Evolutionary conservation across 2,329 filamentous ascomycete species (phyloP).

Genomic region (Cytospora mali): DNA sequence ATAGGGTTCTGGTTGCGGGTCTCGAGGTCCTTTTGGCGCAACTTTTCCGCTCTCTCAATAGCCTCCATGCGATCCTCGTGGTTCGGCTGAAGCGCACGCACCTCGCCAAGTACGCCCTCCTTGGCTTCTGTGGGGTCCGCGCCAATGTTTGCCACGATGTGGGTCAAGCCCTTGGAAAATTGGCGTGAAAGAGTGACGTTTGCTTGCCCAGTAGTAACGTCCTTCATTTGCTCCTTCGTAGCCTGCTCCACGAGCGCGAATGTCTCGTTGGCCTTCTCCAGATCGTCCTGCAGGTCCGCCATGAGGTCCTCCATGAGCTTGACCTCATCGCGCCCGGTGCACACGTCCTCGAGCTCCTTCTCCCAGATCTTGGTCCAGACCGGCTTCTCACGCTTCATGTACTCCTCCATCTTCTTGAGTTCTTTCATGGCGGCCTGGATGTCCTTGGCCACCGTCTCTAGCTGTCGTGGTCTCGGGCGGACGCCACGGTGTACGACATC

Average conservation of each 20-base stretch:
- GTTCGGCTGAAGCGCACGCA: conserved; percentile 89
- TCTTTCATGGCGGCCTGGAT: conserved; percentile 80
- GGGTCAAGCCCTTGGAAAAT: conserved; percentile 59
- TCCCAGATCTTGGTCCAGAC: conserved; percentile 99
- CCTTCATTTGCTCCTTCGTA: conserved; percentile 95
- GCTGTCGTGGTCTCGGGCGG: conserved; percentile 83
- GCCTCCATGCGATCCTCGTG: conserved; percentile 92
- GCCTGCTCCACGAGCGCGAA: conserved; percentile 96
- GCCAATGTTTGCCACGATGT: conserved; percentile 49
- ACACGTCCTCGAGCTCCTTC: conserved; percentile 93
- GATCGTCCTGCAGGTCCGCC: conserved; percentile 87
- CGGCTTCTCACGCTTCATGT: conserved; percentile 87
- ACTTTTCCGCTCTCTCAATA: conserved; percentile 94
- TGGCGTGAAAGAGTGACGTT: conserved; percentile 46
- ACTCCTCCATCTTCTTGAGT: conserved; percentile 92
- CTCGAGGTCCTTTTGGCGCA: conserved; percentile 85
- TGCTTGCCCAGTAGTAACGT: conserved; percentile 59
- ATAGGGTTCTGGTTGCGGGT: conserved; percentile 74
- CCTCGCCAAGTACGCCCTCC: conserved; percentile 88
- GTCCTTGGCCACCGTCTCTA: conserved; percentile 87
- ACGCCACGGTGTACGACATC: conserved; percentile 94
- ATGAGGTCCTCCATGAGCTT: conserved; percentile 96
- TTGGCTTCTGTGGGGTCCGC: conserved; percentile 80
- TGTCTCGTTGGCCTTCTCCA: conserved; percentile 91
- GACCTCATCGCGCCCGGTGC: conserved; percentile 91